A percentile compares a stretch with the other conserved stretches of the same genome.
Evolutionary conservation across 1,284 basidiomycete species (phyloP).

Genomic region (Pyrrhoderma lamaoense): DNA sequence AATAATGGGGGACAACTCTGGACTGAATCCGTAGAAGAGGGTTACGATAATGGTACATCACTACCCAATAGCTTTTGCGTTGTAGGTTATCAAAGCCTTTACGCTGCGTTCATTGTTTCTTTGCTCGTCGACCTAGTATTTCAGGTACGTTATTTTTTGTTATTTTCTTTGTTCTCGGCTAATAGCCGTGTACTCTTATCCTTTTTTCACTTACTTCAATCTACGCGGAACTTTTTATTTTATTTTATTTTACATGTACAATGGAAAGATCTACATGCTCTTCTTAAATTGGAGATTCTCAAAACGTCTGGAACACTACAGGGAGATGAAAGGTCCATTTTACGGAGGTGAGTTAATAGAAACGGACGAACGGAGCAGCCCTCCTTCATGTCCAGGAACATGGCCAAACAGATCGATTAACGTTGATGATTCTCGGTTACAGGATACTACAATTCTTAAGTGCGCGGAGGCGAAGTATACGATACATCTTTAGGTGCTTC

Average conservation of each 20-base stretch:
- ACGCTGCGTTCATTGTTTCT: slow-evolving; percentile 60
- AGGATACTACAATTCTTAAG: slow-evolving; percentile 24
- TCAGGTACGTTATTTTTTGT: slow-evolving; percentile 42
- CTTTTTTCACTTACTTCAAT: slow-evolving; percentile 1
- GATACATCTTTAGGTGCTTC: background rate
- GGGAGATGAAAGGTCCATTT: slow-evolving; percentile 54
- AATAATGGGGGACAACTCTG: slow-evolving; percentile 66
- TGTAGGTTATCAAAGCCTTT: slow-evolving; percentile 55
- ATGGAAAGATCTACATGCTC: slow-evolving; percentile 57
- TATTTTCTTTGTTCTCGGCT: background rate
- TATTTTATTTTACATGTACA: no score
- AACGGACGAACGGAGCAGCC: slow-evolving; percentile 2
- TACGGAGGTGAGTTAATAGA: slow-evolving; percentile 42
- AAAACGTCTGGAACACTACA: slow-evolving; percentile 61
- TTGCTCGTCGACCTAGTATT: slow-evolving; percentile 61
- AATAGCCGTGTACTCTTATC: slow-evolving; percentile 15
- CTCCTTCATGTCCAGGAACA: slow-evolving; percentile 17
- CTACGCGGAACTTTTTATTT: no score
- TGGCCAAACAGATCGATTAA: slow-evolving; percentile 19
- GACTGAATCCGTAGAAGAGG: slow-evolving; percentile 41
- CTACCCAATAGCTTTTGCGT: slow-evolving; percentile 59
- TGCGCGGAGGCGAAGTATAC: slow-evolving; percentile 1
- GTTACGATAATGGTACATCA: slow-evolving; percentile 34
- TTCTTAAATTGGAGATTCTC: slow-evolving; percentile 67
- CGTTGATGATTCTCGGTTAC: slow-evolving; percentile 19